Conservation (phyloP, 805 yeast genomes). For the Starmerella floris region DNA sequence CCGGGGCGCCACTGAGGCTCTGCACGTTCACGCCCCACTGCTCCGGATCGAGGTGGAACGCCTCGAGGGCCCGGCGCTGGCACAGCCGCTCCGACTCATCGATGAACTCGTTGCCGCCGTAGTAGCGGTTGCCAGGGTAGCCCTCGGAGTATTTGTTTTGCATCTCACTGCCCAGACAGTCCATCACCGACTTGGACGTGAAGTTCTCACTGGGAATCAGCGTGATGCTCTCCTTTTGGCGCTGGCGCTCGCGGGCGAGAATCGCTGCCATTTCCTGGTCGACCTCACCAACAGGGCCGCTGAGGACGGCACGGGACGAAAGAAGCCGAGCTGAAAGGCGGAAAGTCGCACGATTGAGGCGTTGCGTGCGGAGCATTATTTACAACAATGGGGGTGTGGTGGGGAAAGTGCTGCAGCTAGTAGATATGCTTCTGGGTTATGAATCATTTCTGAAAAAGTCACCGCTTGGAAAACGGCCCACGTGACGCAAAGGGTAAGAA, state of each 20-base stretch:
- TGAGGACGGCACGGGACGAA: slow-evolving; percentile 17
- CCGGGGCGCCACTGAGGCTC: slow-evolving; percentile 91
- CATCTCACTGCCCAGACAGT: slow-evolving; percentile 89
- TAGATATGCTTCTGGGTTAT: too few species aligned
- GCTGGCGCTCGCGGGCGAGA: slow-evolving; percentile 57
- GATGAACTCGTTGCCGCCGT: slow-evolving; percentile 93
- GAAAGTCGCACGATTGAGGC: neutral
- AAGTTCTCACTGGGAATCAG: slow-evolving; percentile 93
- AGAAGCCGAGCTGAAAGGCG: neutral
- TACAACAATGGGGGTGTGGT: too few species aligned
- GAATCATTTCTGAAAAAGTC: too few species aligned
- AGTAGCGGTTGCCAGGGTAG: slow-evolving; percentile 94
- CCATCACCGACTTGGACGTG: slow-evolving; percentile 90
- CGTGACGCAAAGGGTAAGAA: too few species aligned
- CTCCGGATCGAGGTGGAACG: slow-evolving; percentile 60
- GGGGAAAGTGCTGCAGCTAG: too few species aligned
- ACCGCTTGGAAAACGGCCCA: too few species aligned
- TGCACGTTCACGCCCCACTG: slow-evolving; percentile 98
- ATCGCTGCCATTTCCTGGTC: slow-evolving; percentile 81
- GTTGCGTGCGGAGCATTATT: neutral
- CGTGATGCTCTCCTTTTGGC: slow-evolving; percentile 86
- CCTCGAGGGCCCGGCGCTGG: slow-evolving; percentile 79
- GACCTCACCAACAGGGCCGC: slow-evolving; percentile 15
- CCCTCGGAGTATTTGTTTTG: slow-evolving; percentile 97
- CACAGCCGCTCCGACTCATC: slow-evolving; percentile 83